A percentile compares a stretch with the other conserved stretches of the same genome.
These are phyloP conservation scores for Naganishia liquefaciens DNA, from an alignment of 1,284 basidiomycete species.

Conservation along the genomic window DNA sequence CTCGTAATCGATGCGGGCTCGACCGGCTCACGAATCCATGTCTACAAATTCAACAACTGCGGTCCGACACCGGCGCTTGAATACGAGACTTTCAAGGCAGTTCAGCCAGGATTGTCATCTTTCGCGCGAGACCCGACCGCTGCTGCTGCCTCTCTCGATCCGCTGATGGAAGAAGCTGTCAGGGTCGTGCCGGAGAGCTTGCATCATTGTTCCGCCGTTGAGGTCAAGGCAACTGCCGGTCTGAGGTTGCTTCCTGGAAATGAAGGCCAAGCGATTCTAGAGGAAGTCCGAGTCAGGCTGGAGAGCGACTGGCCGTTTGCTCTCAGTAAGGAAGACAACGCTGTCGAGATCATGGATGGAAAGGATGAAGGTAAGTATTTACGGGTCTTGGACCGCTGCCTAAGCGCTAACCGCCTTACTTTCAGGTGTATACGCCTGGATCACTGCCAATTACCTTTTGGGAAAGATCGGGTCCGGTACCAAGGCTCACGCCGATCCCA, in stretches of 20 bases:
- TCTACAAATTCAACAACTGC: conserved; percentile 98
- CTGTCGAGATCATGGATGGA: conserved; percentile 90
- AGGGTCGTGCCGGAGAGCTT: conserved; percentile 71
- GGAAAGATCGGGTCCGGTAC: conserved; percentile 66
- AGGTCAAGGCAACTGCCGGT: conserved; percentile 94
- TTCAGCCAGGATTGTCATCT: conserved; percentile 75
- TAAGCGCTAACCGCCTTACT: conserved; percentile 7
- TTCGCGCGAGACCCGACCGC: conserved; percentile 63
- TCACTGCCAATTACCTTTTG: conserved; percentile 92
- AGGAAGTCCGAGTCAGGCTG: conserved; percentile 70
- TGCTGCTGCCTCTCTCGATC: conserved; percentile 79
- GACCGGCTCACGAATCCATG: conserved; percentile 93
- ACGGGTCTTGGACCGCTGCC: not conserved
- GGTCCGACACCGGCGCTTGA: conserved; percentile 75
- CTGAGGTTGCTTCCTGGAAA: conserved; percentile 71
- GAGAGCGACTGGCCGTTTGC: conserved; percentile 72
- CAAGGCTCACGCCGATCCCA: conserved; percentile 56
- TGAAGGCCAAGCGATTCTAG: conserved; percentile 73
- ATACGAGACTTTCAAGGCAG: conserved; percentile 88
- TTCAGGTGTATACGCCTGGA: conserved; percentile 85
- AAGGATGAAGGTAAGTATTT: conserved; percentile 73
- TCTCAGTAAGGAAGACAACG: conserved; percentile 62
- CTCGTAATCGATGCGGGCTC: conserved; percentile 98
- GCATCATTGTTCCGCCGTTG: conserved; percentile 77
- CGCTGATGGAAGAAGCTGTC: conserved; percentile 77